Evolutionary conservation across 192 early-diverging fungal genomes (phyloP), one percentile per base, ranked within the genome.

Genomic region (Backusella luteola): DNA sequence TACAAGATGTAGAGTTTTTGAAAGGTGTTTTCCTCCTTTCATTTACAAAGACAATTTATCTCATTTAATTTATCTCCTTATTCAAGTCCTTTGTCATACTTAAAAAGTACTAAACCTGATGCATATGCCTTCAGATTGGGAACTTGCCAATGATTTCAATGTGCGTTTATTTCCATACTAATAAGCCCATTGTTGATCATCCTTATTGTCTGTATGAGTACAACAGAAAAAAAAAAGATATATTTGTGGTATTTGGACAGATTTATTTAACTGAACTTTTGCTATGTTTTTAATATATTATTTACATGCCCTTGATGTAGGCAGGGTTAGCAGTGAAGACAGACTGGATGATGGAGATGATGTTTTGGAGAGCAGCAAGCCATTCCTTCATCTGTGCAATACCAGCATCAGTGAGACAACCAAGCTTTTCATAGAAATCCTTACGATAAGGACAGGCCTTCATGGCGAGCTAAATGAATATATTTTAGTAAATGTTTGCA

Each of bases 391-490:
- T 88, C 38, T 90, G 82, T 34, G 79, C 81, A 52, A 87, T 39
- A 34, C 91, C 87, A 52, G 85, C 85, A 26, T 85, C 85, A 66
- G 89, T 85, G 77, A 88, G 85, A 38, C 83, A 83, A 66, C 93
- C 93, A 29, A 99, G 85, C 83, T 94, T 95, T 34, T 85, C 86
- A 81, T 96, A 99, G 84, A 99, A 98, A 74, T 92, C 91, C 46
- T 88, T 88, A 69, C 96, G 94, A 76, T 90, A 89, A 26, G 97
- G 97, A 83, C 96, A 98, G 12, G 94, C 94, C 79, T 90, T 91
- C 96, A 99, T 98, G 8, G 93, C 94, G 53, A 94, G 73, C 92
- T 94, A 74, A 19, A 32, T 11, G 26, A 9, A 59, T 59, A 23
- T 12, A 59, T 53, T 26, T 52, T n/a, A 44, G 38, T 29, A 49